These are phyloP conservation scores for Beauveria caledonica DNA, from an alignment of 2,329 filamentous ascomycete species.

Conservation along the genomic window DNA sequence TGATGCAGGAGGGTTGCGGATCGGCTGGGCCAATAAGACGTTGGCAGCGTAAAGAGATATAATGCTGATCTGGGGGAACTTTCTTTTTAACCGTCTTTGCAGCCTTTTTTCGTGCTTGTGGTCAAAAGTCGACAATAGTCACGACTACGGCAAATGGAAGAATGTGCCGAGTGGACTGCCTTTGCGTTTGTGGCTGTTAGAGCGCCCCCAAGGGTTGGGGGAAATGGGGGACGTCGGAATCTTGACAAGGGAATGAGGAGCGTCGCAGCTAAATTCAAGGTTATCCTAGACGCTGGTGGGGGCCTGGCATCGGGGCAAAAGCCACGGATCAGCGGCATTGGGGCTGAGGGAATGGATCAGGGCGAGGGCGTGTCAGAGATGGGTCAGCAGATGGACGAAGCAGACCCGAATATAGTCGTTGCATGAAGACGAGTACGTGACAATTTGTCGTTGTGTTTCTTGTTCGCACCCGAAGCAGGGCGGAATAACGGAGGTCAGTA, in stretches of 20 bases:
- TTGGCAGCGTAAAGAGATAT: not conserved
- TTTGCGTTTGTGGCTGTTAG: not conserved
- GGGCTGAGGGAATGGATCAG: not conserved
- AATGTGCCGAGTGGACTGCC: no score
- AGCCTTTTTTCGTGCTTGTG: no score
- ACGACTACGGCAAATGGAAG: no score
- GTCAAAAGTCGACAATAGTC: no score
- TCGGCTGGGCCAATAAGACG: constrained; percentile 12
- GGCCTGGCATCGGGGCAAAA: not conserved
- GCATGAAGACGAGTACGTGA: no score
- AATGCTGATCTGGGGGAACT: no score
- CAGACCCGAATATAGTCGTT: no score
- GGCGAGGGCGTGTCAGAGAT: not conserved
- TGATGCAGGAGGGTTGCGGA: not conserved
- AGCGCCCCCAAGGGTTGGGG: not conserved
- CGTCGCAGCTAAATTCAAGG: not conserved
- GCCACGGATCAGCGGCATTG: not conserved
- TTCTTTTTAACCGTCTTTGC: no score
- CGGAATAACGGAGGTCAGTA: no score
- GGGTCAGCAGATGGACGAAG: no score
- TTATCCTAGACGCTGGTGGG: not conserved
- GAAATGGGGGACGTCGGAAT: not conserved
- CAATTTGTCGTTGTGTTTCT: no score
- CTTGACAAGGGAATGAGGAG: not conserved
- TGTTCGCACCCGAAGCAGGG: no score